Evolutionary conservation across 345 rosid species (phyloP).

Genomic region (Citrus hindsii): DNA sequence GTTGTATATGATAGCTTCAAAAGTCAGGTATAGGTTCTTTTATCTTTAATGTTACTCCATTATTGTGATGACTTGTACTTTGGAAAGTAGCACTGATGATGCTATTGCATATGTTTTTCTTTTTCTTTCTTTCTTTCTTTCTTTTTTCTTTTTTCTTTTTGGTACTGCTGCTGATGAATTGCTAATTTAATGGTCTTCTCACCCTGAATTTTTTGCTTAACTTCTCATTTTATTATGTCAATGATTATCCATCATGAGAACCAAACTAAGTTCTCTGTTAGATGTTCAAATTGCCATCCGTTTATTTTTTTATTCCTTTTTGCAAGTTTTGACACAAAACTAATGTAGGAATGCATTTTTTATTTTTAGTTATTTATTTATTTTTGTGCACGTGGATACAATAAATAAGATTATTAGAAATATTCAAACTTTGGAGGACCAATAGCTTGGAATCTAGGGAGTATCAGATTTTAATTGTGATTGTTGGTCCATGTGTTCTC

Average conservation of each 20-base stretch:
- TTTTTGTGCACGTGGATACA: not conserved
- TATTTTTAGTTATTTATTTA: not conserved
- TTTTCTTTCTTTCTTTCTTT: not conserved
- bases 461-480: not conserved
- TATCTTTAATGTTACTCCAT: not conserved
- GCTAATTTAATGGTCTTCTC: not conserved
- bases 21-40: constrained; percentile 60
- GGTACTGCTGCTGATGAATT: not conserved
- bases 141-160: not conserved
- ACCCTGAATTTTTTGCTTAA: not conserved
- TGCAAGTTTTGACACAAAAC: not conserved
- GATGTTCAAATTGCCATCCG: not conserved
- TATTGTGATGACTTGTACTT: not conserved
- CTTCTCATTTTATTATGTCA: not conserved
- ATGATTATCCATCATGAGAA: not conserved
- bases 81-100: not conserved
- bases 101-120: not conserved
- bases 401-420: not conserved
- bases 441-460: not conserved
- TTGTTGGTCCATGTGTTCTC: not conserved
- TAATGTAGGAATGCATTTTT: not conserved
- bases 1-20: constrained; percentile 96
- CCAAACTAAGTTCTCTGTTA: not conserved
- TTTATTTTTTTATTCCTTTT: not conserved
- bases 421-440: not conserved